Evolutionary conservation across 2,329 filamentous ascomycete genomes (phyloP), one percentile per base, ranked within the genome.

Genomic region (Aspergillus pseudonomiae): DNA sequence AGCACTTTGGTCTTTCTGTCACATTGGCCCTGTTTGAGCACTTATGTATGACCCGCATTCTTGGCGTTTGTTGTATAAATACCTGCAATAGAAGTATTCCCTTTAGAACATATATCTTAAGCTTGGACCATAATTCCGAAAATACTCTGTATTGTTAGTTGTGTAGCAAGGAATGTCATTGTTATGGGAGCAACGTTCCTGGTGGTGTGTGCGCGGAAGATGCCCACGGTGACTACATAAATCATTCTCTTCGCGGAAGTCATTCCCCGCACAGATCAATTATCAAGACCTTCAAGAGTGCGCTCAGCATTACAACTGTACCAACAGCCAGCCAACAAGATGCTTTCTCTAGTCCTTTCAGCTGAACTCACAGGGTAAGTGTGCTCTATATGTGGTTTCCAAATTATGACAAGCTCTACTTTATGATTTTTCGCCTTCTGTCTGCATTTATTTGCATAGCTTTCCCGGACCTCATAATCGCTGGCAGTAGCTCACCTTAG

Each of bases 281-380:
- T 46, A 39, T 60, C 34, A 56, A 57, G 46, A 52, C 46, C 52
- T 41, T 55, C 58, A 53, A 56, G 39, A 24, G 43, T 43, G 41
- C 55, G 26, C 39, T n/a, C 59, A 55, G 53, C 45, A 28, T 30
- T 6, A 26, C 45, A 34, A 52, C 48, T 32, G 32, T 46, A 46
- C 52, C 12, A 36, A 55, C 52, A 56, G 28, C 12, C 32, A 64
- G 43, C 28, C 32, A 28, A 6, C 64, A 72, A 65, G n/a, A 81
- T 81, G 79, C 74, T 80, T 36, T 76, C 78, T 56, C 72, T 81
- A 19, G 63, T 74, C 21, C 71, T 80, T 16, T 73, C 74, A 32
- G 78, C 78, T 53, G 78, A 80, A 48, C 67, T 78, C 16, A 70
- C 71, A 53, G 77, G 77, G 77, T 79, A 70, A 70, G 71, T 70